Evolutionary conservation across 305 asterid species (phyloP).

Genomic region (Striga hermonthica): DNA sequence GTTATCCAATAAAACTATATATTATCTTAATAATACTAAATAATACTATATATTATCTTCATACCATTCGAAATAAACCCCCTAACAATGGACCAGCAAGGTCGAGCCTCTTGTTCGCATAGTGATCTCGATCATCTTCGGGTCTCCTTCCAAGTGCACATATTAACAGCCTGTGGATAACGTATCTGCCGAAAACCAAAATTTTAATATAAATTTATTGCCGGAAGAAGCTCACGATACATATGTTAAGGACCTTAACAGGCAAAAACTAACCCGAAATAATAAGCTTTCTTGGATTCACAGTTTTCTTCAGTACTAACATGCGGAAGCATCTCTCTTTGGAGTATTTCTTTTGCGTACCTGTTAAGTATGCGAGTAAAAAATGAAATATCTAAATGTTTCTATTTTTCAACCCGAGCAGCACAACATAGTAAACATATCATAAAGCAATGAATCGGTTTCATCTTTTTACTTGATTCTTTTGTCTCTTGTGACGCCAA

Average conservation of each 20-base stretch:
- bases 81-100: conserved; percentile 82
- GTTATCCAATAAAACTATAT: background rate
- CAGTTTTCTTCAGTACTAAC: conserved; percentile 74
- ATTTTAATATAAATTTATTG: background rate
- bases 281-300: conserved; percentile 81
- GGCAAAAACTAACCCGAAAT: conserved; percentile 60
- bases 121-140: conserved; percentile 90
- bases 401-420: background rate
- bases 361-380: conserved; percentile 29
- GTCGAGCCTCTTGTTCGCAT: conserved; percentile 89
- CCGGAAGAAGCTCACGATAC: background rate
- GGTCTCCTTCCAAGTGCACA: conserved; percentile 84
- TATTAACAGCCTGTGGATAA: conserved; percentile 68
- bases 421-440: background rate
- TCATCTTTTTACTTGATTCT: conserved; percentile 61
- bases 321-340: conserved; percentile 90
- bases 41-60: background rate
- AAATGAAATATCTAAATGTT: too few relatives aligned
- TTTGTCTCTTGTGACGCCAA: conserved; percentile 81
- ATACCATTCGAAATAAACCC: conserved; percentile 53
- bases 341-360: conserved; percentile 87
- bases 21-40: too few relatives aligned
- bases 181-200: conserved; percentile 47
- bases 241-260: conserved; percentile 5
- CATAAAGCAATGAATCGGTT: background rate